These are phyloP conservation scores for Cicer pinnatifidum DNA, from an alignment of 306 rosid genomes.

Conservation along the genomic window DNA sequence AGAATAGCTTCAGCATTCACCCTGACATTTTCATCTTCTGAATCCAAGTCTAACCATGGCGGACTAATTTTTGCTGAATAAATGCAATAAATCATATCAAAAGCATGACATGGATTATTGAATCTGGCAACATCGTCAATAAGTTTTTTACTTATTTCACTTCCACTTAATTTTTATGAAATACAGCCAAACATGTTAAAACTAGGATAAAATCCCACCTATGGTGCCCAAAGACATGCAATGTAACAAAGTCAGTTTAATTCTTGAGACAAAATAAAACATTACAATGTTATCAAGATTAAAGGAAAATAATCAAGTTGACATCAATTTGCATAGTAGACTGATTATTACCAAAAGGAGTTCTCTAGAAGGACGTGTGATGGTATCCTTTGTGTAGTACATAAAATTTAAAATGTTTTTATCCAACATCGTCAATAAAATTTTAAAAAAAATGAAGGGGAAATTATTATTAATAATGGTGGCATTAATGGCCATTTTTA, in stretches of 20 bases:
- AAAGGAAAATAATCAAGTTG: background rate
- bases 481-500: no score
- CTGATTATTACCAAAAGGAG: background rate
- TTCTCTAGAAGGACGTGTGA: background rate
- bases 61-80: constrained; percentile 70
- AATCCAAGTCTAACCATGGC: constrained; percentile 22
- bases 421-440: background rate
- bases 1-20: constrained; percentile 64
- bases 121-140: constrained; percentile 1
- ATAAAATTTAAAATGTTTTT: background rate
- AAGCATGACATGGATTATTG: background rate
- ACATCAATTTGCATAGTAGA: background rate
- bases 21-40: constrained; percentile 59
- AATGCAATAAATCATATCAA: constrained; percentile 5
- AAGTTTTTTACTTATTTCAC: background rate
- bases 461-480: no score
- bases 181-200: background rate
- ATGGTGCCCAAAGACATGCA: background rate
- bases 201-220: background rate
- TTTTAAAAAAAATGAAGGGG: background rate
- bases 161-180: background rate
- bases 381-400: background rate
- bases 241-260: background rate
- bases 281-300: background rate
- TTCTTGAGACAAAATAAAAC: no score